Percentiles rank a stretch among this genome's conserved stretches.
Conservation (phyloP, 257 asterid species). For the Paraleonurus japonicus region DNA sequence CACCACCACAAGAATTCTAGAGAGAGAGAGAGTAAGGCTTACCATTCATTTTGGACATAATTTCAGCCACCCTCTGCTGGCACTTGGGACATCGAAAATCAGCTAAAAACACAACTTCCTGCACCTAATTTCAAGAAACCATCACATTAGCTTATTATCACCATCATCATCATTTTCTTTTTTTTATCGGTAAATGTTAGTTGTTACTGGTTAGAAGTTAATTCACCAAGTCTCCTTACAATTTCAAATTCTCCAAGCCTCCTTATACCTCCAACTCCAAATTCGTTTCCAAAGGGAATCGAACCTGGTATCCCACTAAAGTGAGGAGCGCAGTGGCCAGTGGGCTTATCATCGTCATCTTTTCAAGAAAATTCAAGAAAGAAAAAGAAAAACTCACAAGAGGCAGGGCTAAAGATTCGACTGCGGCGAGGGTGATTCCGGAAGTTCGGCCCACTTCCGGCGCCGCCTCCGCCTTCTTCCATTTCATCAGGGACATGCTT, state of each 20-base stretch:
- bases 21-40: background rate
- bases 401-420: constrained; percentile 47
- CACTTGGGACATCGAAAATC: constrained; percentile 75
- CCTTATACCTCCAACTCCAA: too few species aligned
- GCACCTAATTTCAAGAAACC: constrained; percentile 47
- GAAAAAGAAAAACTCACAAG: constrained; percentile 41
- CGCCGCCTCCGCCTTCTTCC: constrained; percentile 16
- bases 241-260: too few species aligned
- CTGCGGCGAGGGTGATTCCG: constrained; percentile 41
- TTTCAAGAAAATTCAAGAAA: background rate
- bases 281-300: too few species aligned
- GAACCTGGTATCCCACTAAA: too few species aligned
- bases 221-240: too few species aligned
- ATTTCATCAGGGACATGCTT: constrained; percentile 35
- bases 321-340: too few species aligned
- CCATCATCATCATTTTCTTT: too few species aligned
- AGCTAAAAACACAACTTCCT: constrained; percentile 78
- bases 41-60: constrained; percentile 79
- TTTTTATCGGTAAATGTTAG: too few species aligned
- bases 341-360: too few species aligned
- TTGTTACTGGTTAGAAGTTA: too few species aligned
- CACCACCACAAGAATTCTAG: background rate
- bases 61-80: constrained; percentile 71
- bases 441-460: constrained; percentile 17
- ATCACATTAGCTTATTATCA: background rate